Conservation (phyloP, 208 protist genomes). For the Acanthamoeba rhysodes region DNA sequence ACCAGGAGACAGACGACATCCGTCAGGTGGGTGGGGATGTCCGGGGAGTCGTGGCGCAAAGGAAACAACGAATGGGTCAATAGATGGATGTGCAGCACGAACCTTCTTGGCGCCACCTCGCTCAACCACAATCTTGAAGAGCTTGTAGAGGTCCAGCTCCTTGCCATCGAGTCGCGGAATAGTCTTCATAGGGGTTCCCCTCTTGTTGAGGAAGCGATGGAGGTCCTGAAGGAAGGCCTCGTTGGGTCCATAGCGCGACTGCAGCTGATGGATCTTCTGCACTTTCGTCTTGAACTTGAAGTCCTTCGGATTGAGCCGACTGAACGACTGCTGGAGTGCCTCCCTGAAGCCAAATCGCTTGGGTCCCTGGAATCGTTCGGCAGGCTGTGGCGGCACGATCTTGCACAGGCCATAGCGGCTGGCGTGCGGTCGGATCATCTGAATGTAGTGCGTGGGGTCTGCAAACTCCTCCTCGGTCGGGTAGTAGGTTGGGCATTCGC, state of each 20-base stretch:
- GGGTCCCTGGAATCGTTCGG: conserved; percentile 6
- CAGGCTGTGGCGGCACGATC: conserved; percentile 79
- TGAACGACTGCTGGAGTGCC: conserved; percentile 11
- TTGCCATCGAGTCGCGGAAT: conserved; percentile 71
- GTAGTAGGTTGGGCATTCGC: conserved; percentile 86
- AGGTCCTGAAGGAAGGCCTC: conserved; percentile 75
- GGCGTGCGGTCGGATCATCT: conserved; percentile 79
- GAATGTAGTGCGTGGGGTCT: conserved; percentile 82
- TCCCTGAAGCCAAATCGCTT: conserved; percentile 49
- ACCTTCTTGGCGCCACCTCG: conserved; percentile 70
- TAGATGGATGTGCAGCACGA: background rate
- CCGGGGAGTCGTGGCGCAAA: too few relatives aligned
- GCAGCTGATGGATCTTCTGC: conserved; percentile 84
- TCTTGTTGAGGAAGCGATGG: conserved; percentile 71
- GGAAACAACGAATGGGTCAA: background rate
- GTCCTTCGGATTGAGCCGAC: conserved; percentile 46
- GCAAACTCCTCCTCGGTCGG: conserved; percentile 87
- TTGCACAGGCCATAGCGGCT: conserved; percentile 82
- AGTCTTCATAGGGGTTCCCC: conserved; percentile 30
- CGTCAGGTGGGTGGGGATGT: too few relatives aligned
- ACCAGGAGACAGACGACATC: too few relatives aligned
- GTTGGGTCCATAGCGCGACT: conserved; percentile 76
- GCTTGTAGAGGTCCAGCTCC: conserved; percentile 78
- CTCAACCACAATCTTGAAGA: conserved; percentile 77
- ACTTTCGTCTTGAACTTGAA: conserved; percentile 83